These are phyloP conservation scores for Phytophthora fragariae DNA, from an alignment of 352 stramenopile genomes.

Conservation along the genomic window DNA sequence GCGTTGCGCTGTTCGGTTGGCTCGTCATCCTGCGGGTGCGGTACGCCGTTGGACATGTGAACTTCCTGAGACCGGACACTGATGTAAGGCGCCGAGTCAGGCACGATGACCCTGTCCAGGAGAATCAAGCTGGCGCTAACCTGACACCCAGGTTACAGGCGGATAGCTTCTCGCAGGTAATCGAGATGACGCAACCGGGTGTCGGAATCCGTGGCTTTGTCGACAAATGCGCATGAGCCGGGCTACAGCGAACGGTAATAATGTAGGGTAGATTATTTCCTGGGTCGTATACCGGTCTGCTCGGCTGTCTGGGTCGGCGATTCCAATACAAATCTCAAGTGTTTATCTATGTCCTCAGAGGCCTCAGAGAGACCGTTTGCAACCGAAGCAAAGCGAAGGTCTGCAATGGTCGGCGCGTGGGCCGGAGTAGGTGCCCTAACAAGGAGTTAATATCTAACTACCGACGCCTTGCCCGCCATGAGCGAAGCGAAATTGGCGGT, in stretches of 20 bases:
- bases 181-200: background rate
- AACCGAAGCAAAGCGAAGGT: too few species aligned
- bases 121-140: background rate
- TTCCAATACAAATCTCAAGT: too few species aligned
- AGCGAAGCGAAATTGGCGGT: too few species aligned
- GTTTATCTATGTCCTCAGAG: too few species aligned
- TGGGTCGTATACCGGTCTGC: too few species aligned
- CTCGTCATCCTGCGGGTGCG: background rate
- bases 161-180: background rate
- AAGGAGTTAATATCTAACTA: too few species aligned
- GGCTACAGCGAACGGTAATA: conserved; percentile 3
- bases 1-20: background rate
- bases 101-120: background rate
- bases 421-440: too few species aligned
- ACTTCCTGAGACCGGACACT: background rate
- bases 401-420: too few species aligned
- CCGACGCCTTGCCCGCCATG: too few species aligned
- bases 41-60: conserved; percentile 1
- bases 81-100: background rate
- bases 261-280: background rate
- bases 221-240: background rate
- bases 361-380: too few species aligned
- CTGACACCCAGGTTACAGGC: background rate
- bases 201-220: background rate
- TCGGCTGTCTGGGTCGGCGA: too few species aligned